Conservation (phyloP, 169 alveolate species). For the Neospora caninum region DNA sequence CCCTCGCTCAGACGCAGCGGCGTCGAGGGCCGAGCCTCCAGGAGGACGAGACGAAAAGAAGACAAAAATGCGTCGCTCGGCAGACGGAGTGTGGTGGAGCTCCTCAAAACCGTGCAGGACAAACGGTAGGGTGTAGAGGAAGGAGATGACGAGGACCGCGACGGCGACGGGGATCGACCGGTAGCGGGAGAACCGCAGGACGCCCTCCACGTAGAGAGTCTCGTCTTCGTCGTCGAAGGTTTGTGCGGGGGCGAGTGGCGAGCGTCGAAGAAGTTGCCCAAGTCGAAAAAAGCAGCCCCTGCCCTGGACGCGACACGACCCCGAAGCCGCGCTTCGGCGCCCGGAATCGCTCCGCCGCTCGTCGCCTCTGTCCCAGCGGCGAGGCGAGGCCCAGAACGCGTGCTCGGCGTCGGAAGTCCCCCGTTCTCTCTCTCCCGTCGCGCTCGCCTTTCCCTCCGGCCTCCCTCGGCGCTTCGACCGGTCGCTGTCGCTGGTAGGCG, state of each 20-base stretch:
- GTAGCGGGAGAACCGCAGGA: not conserved
- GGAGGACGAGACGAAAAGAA: not conserved
- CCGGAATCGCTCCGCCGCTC: too few relatives aligned
- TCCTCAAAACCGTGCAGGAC: not conserved
- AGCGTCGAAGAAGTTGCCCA: not conserved
- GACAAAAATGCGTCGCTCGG: not conserved
- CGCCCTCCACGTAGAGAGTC: not conserved
- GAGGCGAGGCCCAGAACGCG: too few relatives aligned
- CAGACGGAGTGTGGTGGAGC: not conserved
- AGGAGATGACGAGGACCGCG: not conserved
- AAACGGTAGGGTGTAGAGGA: not conserved
- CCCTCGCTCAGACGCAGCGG: not conserved
- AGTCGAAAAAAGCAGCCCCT: not conserved
- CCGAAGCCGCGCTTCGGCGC: too few relatives aligned
- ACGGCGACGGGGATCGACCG: not conserved
- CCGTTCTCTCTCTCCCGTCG: too few relatives aligned
- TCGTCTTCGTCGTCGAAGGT: conserved; percentile 17
- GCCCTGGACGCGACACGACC: too few relatives aligned
- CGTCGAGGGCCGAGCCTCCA: not conserved
- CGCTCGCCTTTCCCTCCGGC: too few relatives aligned
- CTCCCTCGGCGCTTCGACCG: too few relatives aligned
- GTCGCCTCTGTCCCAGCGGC: too few relatives aligned
- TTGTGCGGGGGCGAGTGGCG: not conserved
- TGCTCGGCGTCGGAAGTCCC: too few relatives aligned
- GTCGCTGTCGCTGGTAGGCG: too few relatives aligned